Evolutionary conservation across 2,329 filamentous ascomycete species (phyloP), one percentile per base, ranked within the genome.

Genomic region (Trichoderma sp.): DNA sequence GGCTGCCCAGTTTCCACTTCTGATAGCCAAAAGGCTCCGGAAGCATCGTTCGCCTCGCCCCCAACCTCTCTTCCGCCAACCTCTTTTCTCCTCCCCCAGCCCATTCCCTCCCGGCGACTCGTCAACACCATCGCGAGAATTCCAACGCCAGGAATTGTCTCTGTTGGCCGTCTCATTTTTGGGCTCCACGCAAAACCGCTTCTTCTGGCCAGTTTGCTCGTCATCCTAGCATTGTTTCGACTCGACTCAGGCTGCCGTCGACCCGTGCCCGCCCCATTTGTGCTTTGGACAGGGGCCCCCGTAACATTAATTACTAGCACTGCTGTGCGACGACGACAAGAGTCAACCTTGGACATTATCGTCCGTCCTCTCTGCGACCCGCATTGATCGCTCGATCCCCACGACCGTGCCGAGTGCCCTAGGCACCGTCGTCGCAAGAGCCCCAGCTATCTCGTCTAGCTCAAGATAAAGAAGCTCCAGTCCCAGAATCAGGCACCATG

Each of bases 401-500:
- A 81, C 81, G 79, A 74, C 78, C 75, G 74, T 76, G 78, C 78
- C 76, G 79, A 68, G 75, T 72, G 79, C 75, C 60, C 50, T 63
- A 59, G 60, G 71, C 72, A 27, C 59, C 66, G 69, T 62, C 75
- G 45, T 76, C 62, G 45, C 53, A 75, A 75, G 60, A 63, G 72
- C 53, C 64, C 64, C 60, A 69, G 67, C 66, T 67, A 75, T 73
- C 60, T 67, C 75, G 45, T 66, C 79, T 80, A 80, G 78, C 74
- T 80, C 72, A 50, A 80, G 83, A 83, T 83, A 84, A 84, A 82
- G 77, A 80, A 79, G 77, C 77, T 75, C 76, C 80, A 56, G 64
- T 33, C 82, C 80, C 81, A 80, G 53, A 53, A 77, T 50, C 79
- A 62, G 81, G 79, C 79, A 79, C 77, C 79, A 86, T 85, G 85